Evolutionary conservation across 768 basidiomycete genomes (phyloP).

Genomic region (Tulasnella calospora): DNA sequence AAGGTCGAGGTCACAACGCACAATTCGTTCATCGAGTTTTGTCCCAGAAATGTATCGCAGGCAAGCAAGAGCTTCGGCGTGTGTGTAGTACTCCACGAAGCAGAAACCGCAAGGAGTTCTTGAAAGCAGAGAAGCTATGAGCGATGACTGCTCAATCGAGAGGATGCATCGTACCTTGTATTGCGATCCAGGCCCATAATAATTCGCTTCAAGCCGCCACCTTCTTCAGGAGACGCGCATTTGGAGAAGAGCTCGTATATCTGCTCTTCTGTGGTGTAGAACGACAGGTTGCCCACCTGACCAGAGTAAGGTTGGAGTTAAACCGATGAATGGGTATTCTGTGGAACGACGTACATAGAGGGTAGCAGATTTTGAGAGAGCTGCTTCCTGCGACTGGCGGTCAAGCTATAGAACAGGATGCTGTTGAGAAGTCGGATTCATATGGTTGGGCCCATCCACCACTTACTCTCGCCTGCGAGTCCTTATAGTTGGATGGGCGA

Average conservation of each 20-base stretch:
- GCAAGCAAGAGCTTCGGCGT: slow-evolving; percentile 85
- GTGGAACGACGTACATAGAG: slow-evolving; percentile 65
- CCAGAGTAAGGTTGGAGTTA: slow-evolving; percentile 23
- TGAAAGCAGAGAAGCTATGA: slow-evolving; percentile 3
- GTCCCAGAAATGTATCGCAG: slow-evolving; percentile 96
- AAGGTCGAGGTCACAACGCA: slow-evolving; percentile 94
- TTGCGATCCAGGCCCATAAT: slow-evolving; percentile 94
- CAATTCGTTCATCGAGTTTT: slow-evolving; percentile 96
- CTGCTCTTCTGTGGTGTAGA: slow-evolving; percentile 93
- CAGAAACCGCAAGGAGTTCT: slow-evolving; percentile 94
- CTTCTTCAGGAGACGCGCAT: slow-evolving; percentile 79
- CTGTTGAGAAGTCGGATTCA: neutral
- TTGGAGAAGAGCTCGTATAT: slow-evolving; percentile 91
- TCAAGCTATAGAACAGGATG: slow-evolving; percentile 41
- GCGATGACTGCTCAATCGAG: neutral
- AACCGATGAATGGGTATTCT: slow-evolving; percentile 25
- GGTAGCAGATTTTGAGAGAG: slow-evolving; percentile 80
- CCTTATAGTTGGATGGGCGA: slow-evolving; percentile 95
- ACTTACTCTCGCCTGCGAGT: slow-evolving; percentile 70
- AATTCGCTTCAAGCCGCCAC: slow-evolving; percentile 86
- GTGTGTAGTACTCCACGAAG: slow-evolving; percentile 94
- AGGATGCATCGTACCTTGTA: slow-evolving; percentile 53
- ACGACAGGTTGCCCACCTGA: slow-evolving; percentile 87
- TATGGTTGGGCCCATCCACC: neutral
- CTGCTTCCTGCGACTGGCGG: slow-evolving; percentile 68